These are phyloP conservation scores for Leptodontidium sp. DNA, from an alignment of 2,329 filamentous ascomycete genomes.

Conservation along the genomic window DNA sequence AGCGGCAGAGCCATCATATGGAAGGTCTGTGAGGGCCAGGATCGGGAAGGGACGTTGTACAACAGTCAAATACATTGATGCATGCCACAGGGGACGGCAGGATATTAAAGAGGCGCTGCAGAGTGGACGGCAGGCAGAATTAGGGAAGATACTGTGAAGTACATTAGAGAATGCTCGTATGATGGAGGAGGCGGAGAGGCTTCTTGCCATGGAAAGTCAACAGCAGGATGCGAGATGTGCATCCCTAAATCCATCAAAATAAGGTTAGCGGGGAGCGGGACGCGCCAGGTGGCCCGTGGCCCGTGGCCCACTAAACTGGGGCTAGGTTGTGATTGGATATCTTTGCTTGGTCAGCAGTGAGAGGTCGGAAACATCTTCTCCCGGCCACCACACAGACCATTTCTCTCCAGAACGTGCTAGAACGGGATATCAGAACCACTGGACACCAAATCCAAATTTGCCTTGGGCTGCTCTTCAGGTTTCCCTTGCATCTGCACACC, in stretches of 20 bases:
- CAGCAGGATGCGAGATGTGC: not conserved
- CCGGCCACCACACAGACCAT: not conserved
- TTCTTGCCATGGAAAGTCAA: slow-evolving; percentile 9
- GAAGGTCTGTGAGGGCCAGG: slow-evolving; percentile 1
- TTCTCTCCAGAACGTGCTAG: not conserved
- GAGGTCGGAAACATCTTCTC: not conserved
- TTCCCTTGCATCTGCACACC: not conserved
- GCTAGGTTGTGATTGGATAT: not conserved
- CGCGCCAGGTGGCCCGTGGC: not conserved
- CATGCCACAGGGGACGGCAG: slow-evolving; percentile 3
- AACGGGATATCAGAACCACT: not conserved
- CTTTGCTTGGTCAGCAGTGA: slow-evolving; percentile 6
- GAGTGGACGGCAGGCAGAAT: not conserved
- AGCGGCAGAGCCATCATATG: slow-evolving; percentile 7
- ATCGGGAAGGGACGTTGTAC: not conserved
- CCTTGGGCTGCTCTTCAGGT: not conserved
- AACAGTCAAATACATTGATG: not conserved
- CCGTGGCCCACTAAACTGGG: not conserved
- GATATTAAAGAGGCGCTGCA: not conserved
- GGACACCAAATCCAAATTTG: not conserved
- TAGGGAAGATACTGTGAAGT: not conserved
- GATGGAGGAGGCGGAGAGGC: too few species aligned
- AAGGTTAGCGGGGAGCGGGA: slow-evolving; percentile 15
- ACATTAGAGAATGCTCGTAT: not conserved
- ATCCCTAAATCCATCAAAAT: not conserved